A percentile compares a stretch with the other conserved stretches of the same genome.
Evolutionary conservation across 2,329 filamentous ascomycete genomes (phyloP).

Genomic region (Aspergillus pseudoterreus): DNA sequence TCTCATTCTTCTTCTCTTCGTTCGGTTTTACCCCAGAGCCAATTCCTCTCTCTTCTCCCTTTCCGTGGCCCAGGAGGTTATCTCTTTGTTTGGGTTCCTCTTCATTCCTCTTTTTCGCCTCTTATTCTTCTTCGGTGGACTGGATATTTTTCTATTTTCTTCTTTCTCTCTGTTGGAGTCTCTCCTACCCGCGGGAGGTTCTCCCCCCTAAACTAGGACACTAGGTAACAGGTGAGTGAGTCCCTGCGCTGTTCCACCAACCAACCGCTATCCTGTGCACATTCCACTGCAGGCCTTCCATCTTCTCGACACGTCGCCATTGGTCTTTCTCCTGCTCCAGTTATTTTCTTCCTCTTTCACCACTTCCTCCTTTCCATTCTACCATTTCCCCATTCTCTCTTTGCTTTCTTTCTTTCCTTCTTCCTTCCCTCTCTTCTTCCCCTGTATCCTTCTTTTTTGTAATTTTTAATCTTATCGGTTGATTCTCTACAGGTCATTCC

Average conservation of each 20-base stretch:
- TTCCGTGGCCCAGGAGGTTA: conserved; percentile 2
- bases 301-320: conserved; percentile 29
- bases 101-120: conserved; percentile 1
- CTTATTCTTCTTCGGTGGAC: neutral
- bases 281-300: conserved; percentile 30
- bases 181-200: neutral
- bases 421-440: neutral
- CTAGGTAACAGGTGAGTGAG: conserved; percentile 16
- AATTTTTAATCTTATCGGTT: neutral
- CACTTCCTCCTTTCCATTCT: conserved; percentile 2
- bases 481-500: too few relatives aligned
- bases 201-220: conserved; percentile 4
- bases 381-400: conserved; percentile 7
- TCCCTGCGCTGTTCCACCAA: conserved; percentile 18
- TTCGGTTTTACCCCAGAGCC: conserved; percentile 1
- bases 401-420: neutral
- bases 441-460: conserved; percentile 3
- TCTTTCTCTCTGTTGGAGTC: neutral
- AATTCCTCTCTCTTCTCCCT: conserved; percentile 10
- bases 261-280: conserved; percentile 20
- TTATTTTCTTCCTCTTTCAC: conserved; percentile 15
- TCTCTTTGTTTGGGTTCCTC: conserved; percentile 16
- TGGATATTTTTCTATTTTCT: neutral
- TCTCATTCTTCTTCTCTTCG: conserved; percentile 8
- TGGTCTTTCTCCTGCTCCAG: conserved; percentile 15